A percentile compares a stretch with the other conserved stretches of the same genome.
phyloP scores from a whole-genome alignment of 164 flowering plant species.

The Stephania yunnanensis region DNA sequence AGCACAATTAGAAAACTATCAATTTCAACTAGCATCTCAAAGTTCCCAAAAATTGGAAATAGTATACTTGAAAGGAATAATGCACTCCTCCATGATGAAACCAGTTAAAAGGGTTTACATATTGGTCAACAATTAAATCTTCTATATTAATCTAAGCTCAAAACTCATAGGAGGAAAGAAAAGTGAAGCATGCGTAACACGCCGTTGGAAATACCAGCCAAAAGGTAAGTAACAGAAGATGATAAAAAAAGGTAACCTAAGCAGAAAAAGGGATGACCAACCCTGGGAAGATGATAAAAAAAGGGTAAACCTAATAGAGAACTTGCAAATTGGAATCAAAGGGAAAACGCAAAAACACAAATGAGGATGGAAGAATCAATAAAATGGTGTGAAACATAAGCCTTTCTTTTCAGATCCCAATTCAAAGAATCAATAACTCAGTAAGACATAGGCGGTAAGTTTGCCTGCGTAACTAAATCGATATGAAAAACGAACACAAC shows the following conservation, averaged over 20 bases:
- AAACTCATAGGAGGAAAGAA: not conserved
- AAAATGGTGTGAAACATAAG: not conserved
- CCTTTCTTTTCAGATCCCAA: no score
- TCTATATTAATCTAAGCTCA: not conserved
- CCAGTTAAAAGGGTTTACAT: not conserved
- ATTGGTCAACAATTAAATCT: not conserved
- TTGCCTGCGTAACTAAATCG: no score
- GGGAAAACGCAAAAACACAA: not conserved
- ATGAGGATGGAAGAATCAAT: not conserved
- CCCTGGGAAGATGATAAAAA: not conserved
- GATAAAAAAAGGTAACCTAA: not conserved
- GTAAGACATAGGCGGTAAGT: no score
- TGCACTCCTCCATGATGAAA: not conserved
- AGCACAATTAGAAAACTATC: not conserved
- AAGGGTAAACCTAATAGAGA: not conserved
- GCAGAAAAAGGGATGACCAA: not conserved
- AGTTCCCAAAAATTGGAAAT: not conserved
- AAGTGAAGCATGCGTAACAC: not conserved
- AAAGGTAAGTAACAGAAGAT: not conserved
- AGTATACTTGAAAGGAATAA: no score
- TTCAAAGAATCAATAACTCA: no score
- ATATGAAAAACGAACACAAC: no score
- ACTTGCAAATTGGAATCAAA: not conserved
- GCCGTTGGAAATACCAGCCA: not conserved
- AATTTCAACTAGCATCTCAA: no score